phyloP scores from a whole-genome alignment of 345 rosid genomes.

The Ailanthus altissimus region DNA sequence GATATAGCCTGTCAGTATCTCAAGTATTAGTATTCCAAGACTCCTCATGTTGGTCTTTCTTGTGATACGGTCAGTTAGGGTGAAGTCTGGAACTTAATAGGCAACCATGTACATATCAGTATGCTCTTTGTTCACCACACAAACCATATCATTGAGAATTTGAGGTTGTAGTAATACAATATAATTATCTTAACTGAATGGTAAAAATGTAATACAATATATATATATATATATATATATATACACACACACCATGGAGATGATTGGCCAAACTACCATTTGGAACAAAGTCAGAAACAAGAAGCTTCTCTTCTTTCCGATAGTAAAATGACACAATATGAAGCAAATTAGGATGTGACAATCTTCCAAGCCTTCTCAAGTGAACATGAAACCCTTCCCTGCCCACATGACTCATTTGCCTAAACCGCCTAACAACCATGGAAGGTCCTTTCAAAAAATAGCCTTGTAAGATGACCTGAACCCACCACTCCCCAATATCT shows the following conservation, averaged over 20 bases:
- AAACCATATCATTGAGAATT: too few relatives aligned
- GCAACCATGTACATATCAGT: constrained; percentile 73
- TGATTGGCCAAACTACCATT: constrained; percentile 81
- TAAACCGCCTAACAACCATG: constrained; percentile 78
- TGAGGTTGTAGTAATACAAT: too few relatives aligned
- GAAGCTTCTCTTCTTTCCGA: constrained; percentile 80
- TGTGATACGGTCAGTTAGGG: constrained; percentile 42
- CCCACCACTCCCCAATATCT: constrained; percentile 72
- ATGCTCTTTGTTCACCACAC: constrained; percentile 52
- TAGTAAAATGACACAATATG: constrained; percentile 67
- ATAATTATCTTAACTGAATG: too few relatives aligned
- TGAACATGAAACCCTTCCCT: constrained; percentile 68
- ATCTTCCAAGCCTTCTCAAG: constrained; percentile 62
- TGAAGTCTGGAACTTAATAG: constrained; percentile 76
- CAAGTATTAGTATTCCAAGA: constrained; percentile 81
- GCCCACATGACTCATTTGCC: constrained; percentile 58
- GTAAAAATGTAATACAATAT: too few relatives aligned
- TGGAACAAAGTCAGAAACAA: constrained; percentile 59
- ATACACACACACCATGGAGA: constrained; percentile 88
- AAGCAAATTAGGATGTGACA: constrained; percentile 76
- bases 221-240: too few relatives aligned
- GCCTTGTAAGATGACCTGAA: constrained; percentile 90
- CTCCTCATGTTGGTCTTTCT: constrained; percentile 83
- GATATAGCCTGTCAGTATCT: constrained; percentile 78
- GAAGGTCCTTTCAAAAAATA: constrained; percentile 49